A percentile compares a stretch with the other conserved stretches of the same genome.
Conservation (phyloP, 345 rosid species). For the Bruguiera sexangula region DNA sequence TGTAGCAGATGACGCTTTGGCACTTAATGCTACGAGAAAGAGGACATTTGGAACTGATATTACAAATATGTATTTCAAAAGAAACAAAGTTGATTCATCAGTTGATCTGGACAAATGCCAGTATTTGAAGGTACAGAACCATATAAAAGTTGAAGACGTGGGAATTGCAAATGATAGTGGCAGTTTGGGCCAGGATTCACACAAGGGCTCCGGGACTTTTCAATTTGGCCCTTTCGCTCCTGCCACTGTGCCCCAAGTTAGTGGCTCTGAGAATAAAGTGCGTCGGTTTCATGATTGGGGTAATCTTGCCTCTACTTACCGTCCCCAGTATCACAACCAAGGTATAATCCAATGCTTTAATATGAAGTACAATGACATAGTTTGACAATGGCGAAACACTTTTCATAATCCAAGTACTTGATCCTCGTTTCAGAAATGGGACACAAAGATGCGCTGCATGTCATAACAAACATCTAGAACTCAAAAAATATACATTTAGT, state of each 20-base stretch:
- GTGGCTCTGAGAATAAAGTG: conserved; percentile 11
- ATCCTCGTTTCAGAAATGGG: neutral
- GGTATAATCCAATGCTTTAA: conserved; percentile 18
- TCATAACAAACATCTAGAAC: neutral
- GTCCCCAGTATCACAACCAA: conserved; percentile 31
- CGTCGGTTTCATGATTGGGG: conserved; percentile 22
- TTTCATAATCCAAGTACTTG: conserved; percentile 1
- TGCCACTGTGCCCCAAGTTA: neutral
- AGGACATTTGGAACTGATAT: conserved; percentile 32
- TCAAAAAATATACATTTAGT: no score
- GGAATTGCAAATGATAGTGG: conserved; percentile 5
- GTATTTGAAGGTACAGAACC: conserved; percentile 28
- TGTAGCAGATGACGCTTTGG: neutral
- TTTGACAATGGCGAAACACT: neutral
- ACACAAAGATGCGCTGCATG: neutral
- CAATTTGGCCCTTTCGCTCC: conserved; percentile 36
- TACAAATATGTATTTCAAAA: conserved; percentile 25
- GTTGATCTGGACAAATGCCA: conserved; percentile 11
- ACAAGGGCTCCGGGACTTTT: conserved; percentile 15
- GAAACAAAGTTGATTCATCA: conserved; percentile 19
- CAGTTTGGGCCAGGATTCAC: conserved; percentile 15
- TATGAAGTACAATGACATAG: neutral
- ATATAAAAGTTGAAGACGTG: conserved; percentile 18
- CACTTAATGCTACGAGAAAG: conserved; percentile 17
- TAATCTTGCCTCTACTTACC: conserved; percentile 24